Base-by-base conservation (phyloP, 768 basidiomycete species). In the Udeniomyces megalosporus region DNA sequence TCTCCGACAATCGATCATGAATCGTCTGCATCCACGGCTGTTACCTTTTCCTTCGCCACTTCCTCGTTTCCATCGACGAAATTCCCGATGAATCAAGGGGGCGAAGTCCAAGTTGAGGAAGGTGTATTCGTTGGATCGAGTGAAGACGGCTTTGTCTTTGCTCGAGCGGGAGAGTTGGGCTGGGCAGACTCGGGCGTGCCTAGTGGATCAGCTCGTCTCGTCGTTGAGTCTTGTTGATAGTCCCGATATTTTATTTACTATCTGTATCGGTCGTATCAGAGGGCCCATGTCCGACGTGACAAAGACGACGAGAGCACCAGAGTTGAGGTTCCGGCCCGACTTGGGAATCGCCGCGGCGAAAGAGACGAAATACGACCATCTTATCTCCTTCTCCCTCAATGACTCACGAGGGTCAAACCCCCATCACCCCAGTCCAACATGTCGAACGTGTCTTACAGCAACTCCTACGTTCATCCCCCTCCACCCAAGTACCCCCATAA, bases 401-500 rank as follows among this genome's bases (percentile, higher is more conserved):
- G n/a, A n/a, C n/a, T n/a, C n/a, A n/a, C n/a, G n/a, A n/a, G n/a
- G n/a, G n/a, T n/a, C n/a, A n/a, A n/a, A n/a, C n/a, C n/a, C n/a
- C n/a, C n/a, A n/a, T n/a, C n/a, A n/a, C n/a, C n/a, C n/a, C n/a
- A n/a, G n/a, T n/a, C n/a, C n/a, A n/a, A n/a, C n/a, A n/a, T n/a
- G n/a, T n/a, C n/a, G n/a, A n/a, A n/a, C 61, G 51, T 46, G 24
- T n/a, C 35, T 38, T 65, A 60, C 52, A 54, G 47, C 29, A 65
- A 65, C 63, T 28, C 31, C 20, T 65, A 54, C 35, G 20, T 22
- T 5, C 58, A 58, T 15, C n/a, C 58, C 0, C 32, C 60, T 12
- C 24, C 22, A 2, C 31, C 46, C 3, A 3, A 6, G 2, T 55
- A 53, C 32, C 10, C 42, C 2, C 20, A 26, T 22, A 58, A 60